phyloP scores from a whole-genome alignment of 139 green algal genomes.

The Chlamydomonas incerta region DNA sequence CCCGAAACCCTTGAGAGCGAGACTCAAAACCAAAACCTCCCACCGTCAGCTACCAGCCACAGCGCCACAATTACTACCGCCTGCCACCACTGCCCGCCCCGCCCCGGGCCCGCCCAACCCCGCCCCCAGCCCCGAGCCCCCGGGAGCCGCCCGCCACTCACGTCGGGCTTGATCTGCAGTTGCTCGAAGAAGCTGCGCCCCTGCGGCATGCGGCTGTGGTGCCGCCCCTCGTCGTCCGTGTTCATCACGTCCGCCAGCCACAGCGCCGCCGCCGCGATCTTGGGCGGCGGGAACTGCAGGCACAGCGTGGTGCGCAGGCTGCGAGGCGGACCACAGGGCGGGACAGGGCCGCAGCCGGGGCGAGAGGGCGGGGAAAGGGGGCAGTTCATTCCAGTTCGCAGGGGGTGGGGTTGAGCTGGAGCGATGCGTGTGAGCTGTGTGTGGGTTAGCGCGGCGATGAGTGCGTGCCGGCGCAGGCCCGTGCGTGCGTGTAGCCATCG shows the following conservation, averaged over 20 bases:
- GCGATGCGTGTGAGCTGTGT: neutral
- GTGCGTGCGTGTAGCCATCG: neutral
- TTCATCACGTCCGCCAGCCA: slow-evolving; percentile 48
- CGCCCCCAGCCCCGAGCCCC: neutral
- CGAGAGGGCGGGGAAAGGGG: too few relatives aligned
- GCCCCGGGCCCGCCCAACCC: neutral
- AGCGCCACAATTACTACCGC: neutral
- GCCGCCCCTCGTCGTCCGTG: neutral
- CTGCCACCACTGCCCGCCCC: neutral
- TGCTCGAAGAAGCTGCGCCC: slow-evolving; percentile 9
- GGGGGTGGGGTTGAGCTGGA: neutral
- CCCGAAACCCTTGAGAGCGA: too few relatives aligned
- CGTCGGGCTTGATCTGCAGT: neutral
- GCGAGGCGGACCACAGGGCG: neutral
- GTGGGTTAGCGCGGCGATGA: too few relatives aligned
- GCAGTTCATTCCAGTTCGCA: too few relatives aligned
- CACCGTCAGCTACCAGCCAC: too few relatives aligned
- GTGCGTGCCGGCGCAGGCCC: too few relatives aligned
- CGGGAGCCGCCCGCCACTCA: neutral
- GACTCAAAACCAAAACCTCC: too few relatives aligned
- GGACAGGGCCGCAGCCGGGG: too few relatives aligned
- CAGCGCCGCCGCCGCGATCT: slow-evolving; percentile 46
- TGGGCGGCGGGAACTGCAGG: slow-evolving; percentile 52
- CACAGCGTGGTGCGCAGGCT: slow-evolving; percentile 60
- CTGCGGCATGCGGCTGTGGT: neutral